Evolutionary conservation across 2,329 filamentous ascomycete genomes (phyloP).

Genomic region (Graphilbum sp.): DNA sequence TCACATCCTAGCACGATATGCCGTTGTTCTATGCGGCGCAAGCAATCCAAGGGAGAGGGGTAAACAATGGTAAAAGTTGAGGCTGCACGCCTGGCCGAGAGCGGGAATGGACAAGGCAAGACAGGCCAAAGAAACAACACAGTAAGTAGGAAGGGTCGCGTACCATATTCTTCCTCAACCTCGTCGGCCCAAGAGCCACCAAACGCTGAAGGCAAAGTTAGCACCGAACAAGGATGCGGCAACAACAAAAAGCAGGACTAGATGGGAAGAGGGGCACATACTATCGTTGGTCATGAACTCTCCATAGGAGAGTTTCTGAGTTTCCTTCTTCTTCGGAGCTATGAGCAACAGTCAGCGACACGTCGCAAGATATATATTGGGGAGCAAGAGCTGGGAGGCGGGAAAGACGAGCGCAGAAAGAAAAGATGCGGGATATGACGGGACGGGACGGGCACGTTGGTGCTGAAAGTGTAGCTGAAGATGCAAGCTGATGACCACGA

Average conservation of each 20-base stretch:
- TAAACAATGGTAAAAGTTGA: too few relatives aligned
- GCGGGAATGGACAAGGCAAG: too few relatives aligned
- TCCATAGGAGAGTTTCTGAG: constrained; percentile 94
- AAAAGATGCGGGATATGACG: too few relatives aligned
- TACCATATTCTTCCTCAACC: constrained; percentile 80
- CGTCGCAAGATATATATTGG: neutral
- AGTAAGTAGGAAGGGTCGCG: too few relatives aligned
- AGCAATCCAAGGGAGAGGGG: too few relatives aligned
- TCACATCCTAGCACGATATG: too few relatives aligned
- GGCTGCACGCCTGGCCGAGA: too few relatives aligned
- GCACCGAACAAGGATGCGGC: neutral
- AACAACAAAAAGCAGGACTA: neutral
- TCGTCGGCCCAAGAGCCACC: constrained; percentile 95
- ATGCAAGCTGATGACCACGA: neutral
- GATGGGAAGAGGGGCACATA: constrained; percentile 32
- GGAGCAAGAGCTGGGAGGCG: neutral
- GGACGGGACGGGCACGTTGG: too few relatives aligned
- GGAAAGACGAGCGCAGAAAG: neutral
- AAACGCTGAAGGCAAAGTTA: constrained; percentile 20
- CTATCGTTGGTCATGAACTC: constrained; percentile 87
- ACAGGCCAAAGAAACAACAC: too few relatives aligned
- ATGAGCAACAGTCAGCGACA: constrained; percentile 18
- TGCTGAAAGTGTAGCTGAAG: too few relatives aligned
- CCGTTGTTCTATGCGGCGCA: too few relatives aligned
- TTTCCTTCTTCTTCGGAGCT: constrained; percentile 89